Base-by-base conservation (phyloP, 768 basidiomycete species). In the Russula griseocarnosa region DNA sequence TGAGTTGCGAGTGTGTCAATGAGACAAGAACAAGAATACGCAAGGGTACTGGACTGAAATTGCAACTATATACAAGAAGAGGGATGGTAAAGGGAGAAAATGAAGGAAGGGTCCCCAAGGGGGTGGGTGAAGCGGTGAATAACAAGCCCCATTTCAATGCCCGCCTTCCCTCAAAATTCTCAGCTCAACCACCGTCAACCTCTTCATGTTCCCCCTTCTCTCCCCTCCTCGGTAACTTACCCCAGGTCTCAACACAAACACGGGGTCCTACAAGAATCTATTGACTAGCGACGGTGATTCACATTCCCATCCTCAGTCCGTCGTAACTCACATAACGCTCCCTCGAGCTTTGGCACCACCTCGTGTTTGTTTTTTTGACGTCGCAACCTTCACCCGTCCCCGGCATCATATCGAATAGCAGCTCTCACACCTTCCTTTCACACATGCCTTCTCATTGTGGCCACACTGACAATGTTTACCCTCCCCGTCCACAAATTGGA, bases 71-170 rank as follows among this genome's bases (percentile, higher is more conserved):
- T 22, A 18, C 46, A 10, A 14, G 49, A 44, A 28, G 24, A 14
- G 1, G 40, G 26, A 36, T 22, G 46, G 47, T 26, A 36, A 50
- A 8, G 16, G 26, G 11, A 22, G 30, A 22, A 22, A 36, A 54
- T 24, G 46, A 47, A 8, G 32, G 8, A 47, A 47, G 22, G 20
- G 46, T 5, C 20, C 46, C n/a, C 11, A 13, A 47, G 5, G 46
- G n/a, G n/a, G 46, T 11, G 46, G 46, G n/a, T 47, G 46, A 11
- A 10, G 46, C 46, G 46, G 46, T 47, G 46, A 47, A 11, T 9
- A 22, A 16, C 51, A n/a, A n/a, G n/a, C 22, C 60, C 60, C 44
- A 38, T 34, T 62, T 62, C 38, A 62, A 62, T 57, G 55, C 61
- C 61, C 61, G 61, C 55, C n/a, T n/a, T n/a, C n/a, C n/a, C n/a